Percentiles rank a stretch among this genome's conserved stretches.
Conservation (phyloP, 495 filamentous ascomycete genomes). For the Parathielavia hyrcaniae region DNA sequence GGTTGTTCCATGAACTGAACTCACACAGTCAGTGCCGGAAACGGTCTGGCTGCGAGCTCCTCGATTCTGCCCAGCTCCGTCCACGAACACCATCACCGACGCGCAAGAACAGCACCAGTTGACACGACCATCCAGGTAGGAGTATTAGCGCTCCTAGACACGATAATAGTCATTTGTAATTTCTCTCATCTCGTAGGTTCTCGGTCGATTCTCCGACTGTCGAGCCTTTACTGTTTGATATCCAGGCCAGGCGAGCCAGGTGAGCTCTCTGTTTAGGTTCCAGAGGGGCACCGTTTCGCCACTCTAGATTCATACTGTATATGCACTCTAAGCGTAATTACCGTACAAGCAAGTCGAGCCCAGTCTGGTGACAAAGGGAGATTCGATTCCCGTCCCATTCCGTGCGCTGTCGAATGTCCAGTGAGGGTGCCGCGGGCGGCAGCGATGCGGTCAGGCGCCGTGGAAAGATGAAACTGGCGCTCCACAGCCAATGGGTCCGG, state of each 20-base stretch:
- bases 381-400: background rate
- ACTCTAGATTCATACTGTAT: too few species aligned
- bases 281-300: too few species aligned
- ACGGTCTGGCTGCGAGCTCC: constrained; percentile 24
- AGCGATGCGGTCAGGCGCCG: constrained; percentile 12
- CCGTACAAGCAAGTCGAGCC: background rate
- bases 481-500: constrained; percentile 23
- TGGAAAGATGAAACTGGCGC: constrained; percentile 29
- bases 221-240: too few species aligned
- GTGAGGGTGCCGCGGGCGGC: constrained; percentile 11
- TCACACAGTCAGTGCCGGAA: constrained; percentile 32
- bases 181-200: too few species aligned
- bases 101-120: constrained; percentile 20
- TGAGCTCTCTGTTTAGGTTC: too few species aligned
- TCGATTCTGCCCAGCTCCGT: constrained; percentile 6
- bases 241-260: too few species aligned
- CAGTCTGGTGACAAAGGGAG: background rate
- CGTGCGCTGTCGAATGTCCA: background rate
- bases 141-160: background rate
- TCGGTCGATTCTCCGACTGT: too few species aligned
- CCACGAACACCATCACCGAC: constrained; percentile 29
- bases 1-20: background rate
- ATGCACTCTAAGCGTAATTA: too few species aligned
- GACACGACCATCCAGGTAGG: background rate
- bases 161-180: too few species aligned